Base-by-base conservation (phyloP, 2,329 filamentous ascomycete genomes). In the Paraphoma sp. region DNA sequence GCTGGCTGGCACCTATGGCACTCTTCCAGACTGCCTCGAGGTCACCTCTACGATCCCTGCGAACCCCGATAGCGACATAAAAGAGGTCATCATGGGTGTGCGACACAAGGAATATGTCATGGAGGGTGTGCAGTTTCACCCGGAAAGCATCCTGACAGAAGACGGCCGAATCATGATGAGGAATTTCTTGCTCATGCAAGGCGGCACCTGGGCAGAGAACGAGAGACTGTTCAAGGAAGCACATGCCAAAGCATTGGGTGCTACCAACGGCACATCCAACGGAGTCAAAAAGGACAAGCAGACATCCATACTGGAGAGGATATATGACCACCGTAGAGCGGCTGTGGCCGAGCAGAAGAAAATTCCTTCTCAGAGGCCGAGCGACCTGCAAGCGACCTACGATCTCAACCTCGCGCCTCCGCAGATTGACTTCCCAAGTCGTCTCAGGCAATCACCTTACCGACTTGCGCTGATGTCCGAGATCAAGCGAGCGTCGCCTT, bases 41-140 rank as follows among this genome's bases (percentile, higher is more conserved):
- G 87, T 98, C 7, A 92, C 92, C 1, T 97, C 95, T 44, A 97
- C 92, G 89, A 92, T 95, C 52, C 65, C 67, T 4, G 85, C 88
- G 31, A 87, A 87, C 63, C 87, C 89, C n/a, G 80, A 82, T 14
- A 91, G 93, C 72, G 89, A 89, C 49, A 87, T 87, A 30, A 92
- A 90, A 63, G 91, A 91, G 30, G 88, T 98, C 57, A 99, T 99
- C 67, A 97, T 98, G 90, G 95, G 95, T 45, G 91, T 99, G 45
- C 89, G 95, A 45, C 95, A 99, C 81, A 97, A 94, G 80, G 86
- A 95, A 71, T 90, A 89, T 69, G 86, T 91, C 1, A 84, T 98
- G n/a, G 95, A 99, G 76, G 95, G 93, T 41, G 95, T 99, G 14
- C 95, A 99, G 73, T 99, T 98, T 69, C 95, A 99, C 68, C 95